Evolutionary conservation across 2,329 filamentous ascomycete species (phyloP).

Genomic region (Diplodia seriata): DNA sequence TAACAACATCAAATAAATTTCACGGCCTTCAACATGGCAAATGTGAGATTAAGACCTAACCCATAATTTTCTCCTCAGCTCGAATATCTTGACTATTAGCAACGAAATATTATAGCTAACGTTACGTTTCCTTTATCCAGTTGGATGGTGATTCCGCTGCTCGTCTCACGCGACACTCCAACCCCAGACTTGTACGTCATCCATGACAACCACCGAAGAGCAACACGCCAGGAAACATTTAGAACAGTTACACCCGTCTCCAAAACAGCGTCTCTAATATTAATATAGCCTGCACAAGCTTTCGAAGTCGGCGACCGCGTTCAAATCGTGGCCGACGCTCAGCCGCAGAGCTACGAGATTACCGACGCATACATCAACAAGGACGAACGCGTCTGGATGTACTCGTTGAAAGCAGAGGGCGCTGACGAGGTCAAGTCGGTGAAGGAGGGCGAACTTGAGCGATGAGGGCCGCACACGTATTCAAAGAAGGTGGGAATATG

Average conservation of each 20-base stretch:
- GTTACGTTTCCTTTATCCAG: not conserved
- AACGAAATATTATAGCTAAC: not conserved
- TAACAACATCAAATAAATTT: not conserved
- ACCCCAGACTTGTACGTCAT: constrained; percentile 26
- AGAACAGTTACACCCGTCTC: not conserved
- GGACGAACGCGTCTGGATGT: constrained; percentile 18
- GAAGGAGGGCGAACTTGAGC: not conserved
- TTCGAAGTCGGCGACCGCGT: constrained; percentile 6
- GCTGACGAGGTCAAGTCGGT: not conserved
- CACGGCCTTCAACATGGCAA: not conserved
- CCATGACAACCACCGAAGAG: not conserved
- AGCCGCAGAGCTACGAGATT: not conserved
- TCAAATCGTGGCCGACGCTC: not conserved
- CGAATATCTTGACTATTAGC: not conserved
- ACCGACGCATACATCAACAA: constrained; percentile 10
- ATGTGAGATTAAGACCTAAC: not conserved
- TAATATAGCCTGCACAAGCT: constrained; percentile 14
- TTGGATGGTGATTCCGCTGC: not conserved
- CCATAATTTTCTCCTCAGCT: constrained; percentile 7
- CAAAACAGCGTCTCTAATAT: not conserved
- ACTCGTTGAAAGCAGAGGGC: constrained; percentile 6
- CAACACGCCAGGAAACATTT: too few species aligned
- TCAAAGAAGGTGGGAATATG: not conserved
- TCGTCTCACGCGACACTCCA: constrained; percentile 18
- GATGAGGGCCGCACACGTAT: not conserved